Evolutionary conservation across 306 rosid genomes (phyloP).

Genomic region (Castanea sativa): DNA sequence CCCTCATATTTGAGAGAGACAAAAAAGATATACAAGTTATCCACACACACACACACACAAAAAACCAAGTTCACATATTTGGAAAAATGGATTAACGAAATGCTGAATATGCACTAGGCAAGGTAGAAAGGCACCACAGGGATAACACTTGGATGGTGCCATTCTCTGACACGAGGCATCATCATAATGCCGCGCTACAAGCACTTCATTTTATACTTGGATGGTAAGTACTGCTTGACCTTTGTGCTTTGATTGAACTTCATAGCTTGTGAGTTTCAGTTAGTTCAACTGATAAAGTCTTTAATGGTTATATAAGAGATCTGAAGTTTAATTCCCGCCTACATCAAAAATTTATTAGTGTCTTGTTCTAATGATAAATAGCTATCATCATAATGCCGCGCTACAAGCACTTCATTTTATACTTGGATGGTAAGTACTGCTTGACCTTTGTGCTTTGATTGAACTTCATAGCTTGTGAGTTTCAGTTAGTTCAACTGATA

Average conservation of each 20-base stretch:
- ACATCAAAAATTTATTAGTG: no score
- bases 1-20: no score
- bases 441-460: not conserved
- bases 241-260: not conserved
- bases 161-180: constrained; percentile 18
- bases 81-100: not conserved
- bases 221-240: constrained; percentile 32
- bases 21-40: no score
- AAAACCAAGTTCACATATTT: no score
- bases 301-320: no score
- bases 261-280: no score
- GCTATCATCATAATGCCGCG: constrained; percentile 24
- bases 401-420: constrained; percentile 43
- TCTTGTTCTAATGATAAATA: no score
- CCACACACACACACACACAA: no score
- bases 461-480: not conserved
- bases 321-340: fast-evolving
- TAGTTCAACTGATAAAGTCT: no score
- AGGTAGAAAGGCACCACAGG: constrained; percentile 49
- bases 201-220: constrained; percentile 54
- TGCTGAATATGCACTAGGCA: constrained; percentile 20
- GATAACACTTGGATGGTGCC: constrained; percentile 58
- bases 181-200: constrained; percentile 26
- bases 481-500: no score
- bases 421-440: constrained; percentile 48